Evolutionary conservation across 2,329 filamentous ascomycete species (phyloP).

Genomic region (Ophiocordyceps camponoti-saundersi): DNA sequence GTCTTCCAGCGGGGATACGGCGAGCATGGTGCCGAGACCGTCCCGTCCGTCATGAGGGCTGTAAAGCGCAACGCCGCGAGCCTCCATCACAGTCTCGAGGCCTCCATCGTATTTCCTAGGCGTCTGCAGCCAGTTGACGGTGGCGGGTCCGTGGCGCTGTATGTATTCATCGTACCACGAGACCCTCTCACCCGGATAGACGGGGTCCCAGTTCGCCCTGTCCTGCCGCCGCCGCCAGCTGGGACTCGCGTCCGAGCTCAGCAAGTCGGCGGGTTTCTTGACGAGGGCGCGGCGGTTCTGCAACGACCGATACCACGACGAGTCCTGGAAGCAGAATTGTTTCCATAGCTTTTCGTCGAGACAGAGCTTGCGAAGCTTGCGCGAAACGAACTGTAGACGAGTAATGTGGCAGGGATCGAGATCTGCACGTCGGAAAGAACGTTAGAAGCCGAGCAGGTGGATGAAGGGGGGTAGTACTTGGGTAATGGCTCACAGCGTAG

Average conservation of each 20-base stretch:
- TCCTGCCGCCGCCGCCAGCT: slow-evolving; percentile 25
- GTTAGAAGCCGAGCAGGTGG: background rate
- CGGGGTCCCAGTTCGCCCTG: slow-evolving; percentile 70
- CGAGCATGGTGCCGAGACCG: slow-evolving; percentile 26
- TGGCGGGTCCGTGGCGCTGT: slow-evolving; percentile 59
- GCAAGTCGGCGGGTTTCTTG: slow-evolving; percentile 8
- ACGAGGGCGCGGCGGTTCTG: slow-evolving; percentile 20
- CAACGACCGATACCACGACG: slow-evolving; percentile 46
- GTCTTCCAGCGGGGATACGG: slow-evolving; percentile 68
- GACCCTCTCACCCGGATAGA: slow-evolving; percentile 51
- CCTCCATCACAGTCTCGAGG: slow-evolving; percentile 38
- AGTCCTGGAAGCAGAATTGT: slow-evolving; percentile 53
- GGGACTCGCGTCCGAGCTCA: background rate
- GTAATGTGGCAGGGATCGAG: slow-evolving; percentile 30
- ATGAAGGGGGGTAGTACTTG: background rate
- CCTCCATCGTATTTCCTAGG: slow-evolving; percentile 27
- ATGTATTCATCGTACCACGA: slow-evolving; percentile 86
- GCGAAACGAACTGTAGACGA: slow-evolving; percentile 52
- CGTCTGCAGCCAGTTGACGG: slow-evolving; percentile 59
- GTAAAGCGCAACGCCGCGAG: slow-evolving; percentile 57
- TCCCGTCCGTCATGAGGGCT: slow-evolving; percentile 32
- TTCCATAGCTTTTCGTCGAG: slow-evolving; percentile 69
- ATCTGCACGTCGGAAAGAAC: slow-evolving; percentile 7
- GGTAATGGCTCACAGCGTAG: slow-evolving; percentile 34
- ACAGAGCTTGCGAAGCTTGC: slow-evolving; percentile 45